These are phyloP conservation scores for Ophiocordyceps camponoti-floridani DNA, from an alignment of 2,329 filamentous ascomycete genomes.

Conservation along the genomic window DNA sequence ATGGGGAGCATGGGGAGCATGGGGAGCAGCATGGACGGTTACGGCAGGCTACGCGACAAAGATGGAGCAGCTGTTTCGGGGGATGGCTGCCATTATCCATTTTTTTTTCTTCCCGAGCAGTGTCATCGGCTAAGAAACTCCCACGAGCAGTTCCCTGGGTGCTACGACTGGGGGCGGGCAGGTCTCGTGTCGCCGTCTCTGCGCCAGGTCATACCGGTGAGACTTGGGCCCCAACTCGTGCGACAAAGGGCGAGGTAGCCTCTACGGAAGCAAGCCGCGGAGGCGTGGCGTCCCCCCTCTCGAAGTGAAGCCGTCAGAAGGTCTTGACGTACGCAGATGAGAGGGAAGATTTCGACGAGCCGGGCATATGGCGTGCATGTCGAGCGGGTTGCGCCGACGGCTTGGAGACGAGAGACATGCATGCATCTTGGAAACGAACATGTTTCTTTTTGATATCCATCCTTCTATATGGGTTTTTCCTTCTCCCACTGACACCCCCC, in stretches of 20 bases:
- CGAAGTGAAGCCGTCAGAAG: neutral
- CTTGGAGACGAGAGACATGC: too few relatives aligned
- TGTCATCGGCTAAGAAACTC: conserved; percentile 1
- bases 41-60: neutral
- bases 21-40: neutral
- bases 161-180: neutral
- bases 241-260: neutral
- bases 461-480: too few relatives aligned
- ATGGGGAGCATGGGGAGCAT: too few relatives aligned
- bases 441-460: neutral
- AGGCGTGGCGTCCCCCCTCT: neutral
- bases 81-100: conserved; percentile 1
- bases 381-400: neutral
- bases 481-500: too few relatives aligned
- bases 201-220: neutral
- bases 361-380: neutral
- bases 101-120: conserved; percentile 1
- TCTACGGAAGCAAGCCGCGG: neutral
- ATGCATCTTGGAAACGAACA: too few relatives aligned
- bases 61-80: neutral
- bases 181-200: neutral
- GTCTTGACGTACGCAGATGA: neutral
- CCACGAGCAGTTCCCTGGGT: neutral
- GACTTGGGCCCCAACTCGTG: neutral
- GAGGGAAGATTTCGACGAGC: neutral